Evolutionary conservation across 2,329 filamentous ascomycete genomes (phyloP), one percentile per base, ranked within the genome.

Genomic region (Pseudogymnoascus sp.): DNA sequence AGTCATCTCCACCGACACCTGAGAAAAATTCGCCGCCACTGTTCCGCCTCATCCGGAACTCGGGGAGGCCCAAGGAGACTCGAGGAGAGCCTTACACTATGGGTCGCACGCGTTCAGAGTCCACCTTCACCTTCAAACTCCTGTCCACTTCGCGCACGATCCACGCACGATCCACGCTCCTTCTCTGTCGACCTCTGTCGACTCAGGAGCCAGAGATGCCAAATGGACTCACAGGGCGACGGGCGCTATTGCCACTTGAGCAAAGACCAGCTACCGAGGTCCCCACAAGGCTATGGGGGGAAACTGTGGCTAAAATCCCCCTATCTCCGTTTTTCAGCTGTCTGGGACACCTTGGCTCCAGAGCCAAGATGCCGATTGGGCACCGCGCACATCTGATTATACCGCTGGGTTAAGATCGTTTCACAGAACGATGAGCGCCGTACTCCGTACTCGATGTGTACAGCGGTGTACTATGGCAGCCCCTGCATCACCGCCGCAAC

Each of bases 241-340:
- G 50, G 28, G 28, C 17, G 50, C 50, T 57, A 57, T 57, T 13
- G 50, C 50, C 50, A 57, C 50, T 57, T 5, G 50, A 7, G 50
- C 28, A 33, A 57, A 57, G 50, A 35, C 50, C 28, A 57, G 11
- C 50, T 28, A 33, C 17, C 28, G n/a, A 57, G 50, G 33, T 57
- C 50, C 50, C 28, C 50, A 57, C 50, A 57, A 57, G 50, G 50
- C 50, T 57, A 35, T 57, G 50, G 28, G 10, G 11, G 28, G 28
- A n/a, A n/a, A 57, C 50, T 57, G 50, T 57, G 28, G 50, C 50
- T 57, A 33, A 35, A 57, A 1, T 9, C 50, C 50, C 50, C 50
- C 50, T 57, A 31, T 57, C 50, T 57, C 50, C 50, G 50, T 21
- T 57, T 57, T 57, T 57, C 50, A 57, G 50, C 50, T 57, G 50